Percentiles rank a stretch among this genome's conserved stretches.
phyloP scores from a whole-genome alignment of 2,329 filamentous ascomycete genomes.

The Verticillium alfalfae region DNA sequence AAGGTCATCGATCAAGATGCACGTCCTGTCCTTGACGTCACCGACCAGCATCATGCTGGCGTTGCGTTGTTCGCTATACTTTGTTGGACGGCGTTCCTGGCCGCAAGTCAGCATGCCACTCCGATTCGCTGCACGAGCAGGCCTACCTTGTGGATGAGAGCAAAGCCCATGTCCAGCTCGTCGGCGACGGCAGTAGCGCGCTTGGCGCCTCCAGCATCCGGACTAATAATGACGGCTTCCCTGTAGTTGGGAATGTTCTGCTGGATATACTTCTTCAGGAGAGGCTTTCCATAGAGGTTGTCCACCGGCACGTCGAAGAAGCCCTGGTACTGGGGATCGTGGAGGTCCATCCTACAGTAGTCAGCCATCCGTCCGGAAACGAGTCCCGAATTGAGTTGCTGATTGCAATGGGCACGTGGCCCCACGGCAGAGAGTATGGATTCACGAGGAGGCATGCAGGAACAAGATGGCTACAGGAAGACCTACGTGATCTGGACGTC shows the following conservation, averaged over 20 bases:
- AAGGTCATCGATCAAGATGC: conserved; percentile 90
- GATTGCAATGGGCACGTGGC: background rate
- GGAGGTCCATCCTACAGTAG: conserved; percentile 68
- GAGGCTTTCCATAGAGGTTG: conserved; percentile 83
- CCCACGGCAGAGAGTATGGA: conserved; percentile 2
- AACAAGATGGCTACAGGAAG: conserved; percentile 5
- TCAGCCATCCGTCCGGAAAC: conserved; percentile 14
- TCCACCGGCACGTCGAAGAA: conserved; percentile 99
- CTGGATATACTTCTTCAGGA: conserved; percentile 67
- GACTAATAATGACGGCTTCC: conserved; percentile 87
- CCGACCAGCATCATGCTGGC: conserved; percentile 95
- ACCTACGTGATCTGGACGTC: conserved; percentile 12
- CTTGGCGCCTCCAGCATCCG: conserved; percentile 94
- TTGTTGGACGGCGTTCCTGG: conserved; percentile 82
- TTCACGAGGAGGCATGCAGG: background rate
- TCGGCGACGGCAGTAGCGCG: conserved; percentile 93
- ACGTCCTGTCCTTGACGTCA: conserved; percentile 72
- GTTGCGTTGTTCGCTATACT: conserved; percentile 83
- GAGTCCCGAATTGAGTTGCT: conserved; percentile 6
- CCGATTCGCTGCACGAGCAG: background rate
- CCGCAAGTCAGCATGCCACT: background rate
- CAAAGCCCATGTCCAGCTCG: conserved; percentile 88
- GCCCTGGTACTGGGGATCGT: conserved; percentile 94
- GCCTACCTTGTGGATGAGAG: conserved; percentile 91
- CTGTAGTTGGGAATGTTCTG: conserved; percentile 79